Evolutionary conservation across 163 green algal genomes (phyloP).

Genomic region (Volvox carteri): DNA sequence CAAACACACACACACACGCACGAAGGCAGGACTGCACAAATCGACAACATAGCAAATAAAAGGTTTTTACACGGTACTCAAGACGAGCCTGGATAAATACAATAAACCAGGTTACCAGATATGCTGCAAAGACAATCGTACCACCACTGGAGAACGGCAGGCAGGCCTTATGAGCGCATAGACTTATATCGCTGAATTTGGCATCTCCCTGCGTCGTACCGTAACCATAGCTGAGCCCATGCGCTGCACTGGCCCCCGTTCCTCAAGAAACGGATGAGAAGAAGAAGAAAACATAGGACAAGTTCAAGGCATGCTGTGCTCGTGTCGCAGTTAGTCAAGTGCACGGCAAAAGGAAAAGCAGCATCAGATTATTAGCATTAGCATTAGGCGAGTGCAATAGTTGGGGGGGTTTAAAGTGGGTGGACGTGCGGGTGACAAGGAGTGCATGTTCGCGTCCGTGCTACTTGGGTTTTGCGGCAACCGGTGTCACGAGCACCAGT

Average conservation of each 20-base stretch:
- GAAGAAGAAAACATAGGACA: no score
- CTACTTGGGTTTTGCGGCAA: conserved; percentile 17
- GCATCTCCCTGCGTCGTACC: conserved; percentile 8
- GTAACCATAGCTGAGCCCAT: conserved; percentile 9
- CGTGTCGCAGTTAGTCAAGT: not conserved
- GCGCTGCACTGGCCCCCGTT: not conserved
- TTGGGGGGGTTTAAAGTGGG: no score
- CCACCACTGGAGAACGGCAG: no score
- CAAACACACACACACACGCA: no score
- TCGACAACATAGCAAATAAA: no score
- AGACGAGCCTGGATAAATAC: no score
- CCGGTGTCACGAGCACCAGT: conserved; percentile 42
- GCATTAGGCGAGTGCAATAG: not conserved
- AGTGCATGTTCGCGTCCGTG: not conserved
- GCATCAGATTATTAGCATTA: no score
- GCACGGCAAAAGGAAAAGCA: no score
- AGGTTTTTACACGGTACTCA: no score
- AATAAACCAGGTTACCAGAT: no score
- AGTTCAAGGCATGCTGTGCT: not conserved
- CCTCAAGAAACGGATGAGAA: not conserved
- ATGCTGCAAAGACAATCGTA: conserved; percentile 3
- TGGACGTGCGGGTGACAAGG: conserved; percentile 5
- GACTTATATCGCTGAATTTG: not conserved
- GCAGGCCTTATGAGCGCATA: not conserved
- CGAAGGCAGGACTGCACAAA: no score